These are phyloP conservation scores for Pythium dissimile DNA, from an alignment of 352 stramenopile genomes.

Conservation along the genomic window DNA sequence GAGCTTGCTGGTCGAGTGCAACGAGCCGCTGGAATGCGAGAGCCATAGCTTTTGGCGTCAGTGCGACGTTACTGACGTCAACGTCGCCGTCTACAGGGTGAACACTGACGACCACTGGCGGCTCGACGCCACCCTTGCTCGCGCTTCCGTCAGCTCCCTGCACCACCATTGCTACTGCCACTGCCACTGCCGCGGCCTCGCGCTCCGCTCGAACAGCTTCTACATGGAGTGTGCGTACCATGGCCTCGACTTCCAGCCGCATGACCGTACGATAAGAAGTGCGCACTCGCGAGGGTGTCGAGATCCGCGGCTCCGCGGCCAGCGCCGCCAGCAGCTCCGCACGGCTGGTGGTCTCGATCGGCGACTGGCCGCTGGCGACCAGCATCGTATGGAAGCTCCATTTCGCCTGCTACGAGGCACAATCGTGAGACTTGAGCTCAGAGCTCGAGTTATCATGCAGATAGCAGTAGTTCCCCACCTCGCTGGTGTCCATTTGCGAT, in stretches of 20 bases:
- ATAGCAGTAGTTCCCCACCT: too few species aligned
- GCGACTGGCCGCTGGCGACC: constrained; percentile 36
- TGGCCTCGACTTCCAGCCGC: constrained; percentile 33
- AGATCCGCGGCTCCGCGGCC: constrained; percentile 20
- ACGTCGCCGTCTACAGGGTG: background rate
- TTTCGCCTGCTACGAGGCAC: background rate
- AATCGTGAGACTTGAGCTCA: background rate
- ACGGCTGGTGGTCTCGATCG: constrained; percentile 27
- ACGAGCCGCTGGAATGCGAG: constrained; percentile 53
- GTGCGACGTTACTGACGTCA: background rate
- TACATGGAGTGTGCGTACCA: constrained; percentile 12
- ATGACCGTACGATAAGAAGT: constrained; percentile 48
- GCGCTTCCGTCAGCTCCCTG: background rate
- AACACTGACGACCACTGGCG: background rate
- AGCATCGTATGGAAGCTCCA: constrained; percentile 56
- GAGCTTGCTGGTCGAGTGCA: constrained; percentile 35
- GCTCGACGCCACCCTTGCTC: background rate
- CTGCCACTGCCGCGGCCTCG: background rate
- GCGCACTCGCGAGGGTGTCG: constrained; percentile 18
- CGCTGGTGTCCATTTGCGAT: too few species aligned
- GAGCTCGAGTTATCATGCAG: background rate
- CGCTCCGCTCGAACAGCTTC: constrained; percentile 11
- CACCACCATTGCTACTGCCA: background rate
- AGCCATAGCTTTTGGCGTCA: constrained; percentile 28
- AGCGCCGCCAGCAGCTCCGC: constrained; percentile 31